Conservation (phyloP, 129 eudicot species). For the Lactuca saligna region DNA sequence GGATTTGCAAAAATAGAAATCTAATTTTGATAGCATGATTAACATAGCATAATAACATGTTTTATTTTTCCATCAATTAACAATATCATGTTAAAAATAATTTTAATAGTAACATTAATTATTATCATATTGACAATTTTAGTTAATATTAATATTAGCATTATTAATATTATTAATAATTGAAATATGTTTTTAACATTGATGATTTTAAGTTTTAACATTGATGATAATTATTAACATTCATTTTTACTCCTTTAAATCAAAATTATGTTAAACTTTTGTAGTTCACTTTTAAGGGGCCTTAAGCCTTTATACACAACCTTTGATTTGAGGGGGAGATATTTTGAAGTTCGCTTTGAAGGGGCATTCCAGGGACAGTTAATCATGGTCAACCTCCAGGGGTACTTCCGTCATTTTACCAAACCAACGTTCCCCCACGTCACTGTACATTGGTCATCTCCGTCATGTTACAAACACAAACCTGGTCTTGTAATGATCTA, state of each 20-base stretch:
- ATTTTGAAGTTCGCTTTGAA: not conserved
- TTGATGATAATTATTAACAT: too few species aligned
- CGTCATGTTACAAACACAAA: constrained; percentile 22
- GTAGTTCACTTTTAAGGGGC: not conserved
- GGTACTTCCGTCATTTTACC: constrained; percentile 21
- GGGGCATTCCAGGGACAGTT: constrained; percentile 17
- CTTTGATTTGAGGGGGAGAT: not conserved
- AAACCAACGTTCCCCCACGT: constrained; percentile 21
- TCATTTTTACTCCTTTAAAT: not conserved
- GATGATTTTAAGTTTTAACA: too few species aligned
- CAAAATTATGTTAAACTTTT: not conserved
- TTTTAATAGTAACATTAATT: too few species aligned
- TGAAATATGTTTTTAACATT: too few species aligned
- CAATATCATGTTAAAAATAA: too few species aligned
- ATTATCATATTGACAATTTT: too few species aligned
- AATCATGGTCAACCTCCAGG: constrained; percentile 18
- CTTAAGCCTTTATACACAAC: not conserved
- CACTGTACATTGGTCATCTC: constrained; percentile 14
- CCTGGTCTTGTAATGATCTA: constrained; percentile 1
- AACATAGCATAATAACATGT: too few species aligned
- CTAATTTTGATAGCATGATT: too few species aligned
- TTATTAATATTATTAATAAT: too few species aligned
- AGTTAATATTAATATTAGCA: too few species aligned
- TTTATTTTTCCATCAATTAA: too few species aligned
- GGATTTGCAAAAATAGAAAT: too few species aligned